Evolutionary conservation across 164 flowering plant genomes (phyloP).

Genomic region (Dillenia suffruticosa): DNA sequence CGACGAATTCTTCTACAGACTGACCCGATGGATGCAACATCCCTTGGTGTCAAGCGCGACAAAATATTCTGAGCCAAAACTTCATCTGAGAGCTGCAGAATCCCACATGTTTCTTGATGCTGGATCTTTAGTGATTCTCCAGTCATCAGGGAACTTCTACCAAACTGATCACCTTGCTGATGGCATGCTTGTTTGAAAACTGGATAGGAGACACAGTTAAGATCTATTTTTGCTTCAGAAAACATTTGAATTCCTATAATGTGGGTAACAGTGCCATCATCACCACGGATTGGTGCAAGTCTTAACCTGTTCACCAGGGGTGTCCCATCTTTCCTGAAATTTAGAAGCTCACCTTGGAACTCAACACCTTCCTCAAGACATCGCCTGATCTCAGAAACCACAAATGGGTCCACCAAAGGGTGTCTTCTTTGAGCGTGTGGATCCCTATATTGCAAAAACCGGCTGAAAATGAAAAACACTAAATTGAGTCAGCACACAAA

Average conservation of each 20-base stretch:
- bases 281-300: constrained; percentile 63
- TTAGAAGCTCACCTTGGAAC: constrained; percentile 83
- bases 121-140: constrained; percentile 24
- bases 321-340: constrained; percentile 79
- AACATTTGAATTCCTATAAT: constrained; percentile 79
- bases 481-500: constrained; percentile 1
- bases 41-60: constrained; percentile 79
- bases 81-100: constrained; percentile 82
- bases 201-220: constrained; percentile 69
- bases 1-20: constrained; percentile 69
- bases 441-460: constrained; percentile 74
- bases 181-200: constrained; percentile 57
- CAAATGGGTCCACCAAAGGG: constrained; percentile 83
- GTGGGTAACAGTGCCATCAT: constrained; percentile 73
- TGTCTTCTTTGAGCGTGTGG: constrained; percentile 80
- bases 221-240: constrained; percentile 62
- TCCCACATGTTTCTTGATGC: constrained; percentile 40
- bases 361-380: constrained; percentile 75
- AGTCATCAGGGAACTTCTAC: constrained; percentile 20
- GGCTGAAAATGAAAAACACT: constrained; percentile 37
- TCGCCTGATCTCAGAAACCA: constrained; percentile 73
- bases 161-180: constrained; percentile 26
- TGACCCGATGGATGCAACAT: constrained; percentile 85
- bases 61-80: constrained; percentile 74
- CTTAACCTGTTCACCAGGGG: constrained; percentile 72